Evolutionary conservation across 371 early-diverging fungal species (phyloP).

Genomic region (Dinochytrium kinnereticum): DNA sequence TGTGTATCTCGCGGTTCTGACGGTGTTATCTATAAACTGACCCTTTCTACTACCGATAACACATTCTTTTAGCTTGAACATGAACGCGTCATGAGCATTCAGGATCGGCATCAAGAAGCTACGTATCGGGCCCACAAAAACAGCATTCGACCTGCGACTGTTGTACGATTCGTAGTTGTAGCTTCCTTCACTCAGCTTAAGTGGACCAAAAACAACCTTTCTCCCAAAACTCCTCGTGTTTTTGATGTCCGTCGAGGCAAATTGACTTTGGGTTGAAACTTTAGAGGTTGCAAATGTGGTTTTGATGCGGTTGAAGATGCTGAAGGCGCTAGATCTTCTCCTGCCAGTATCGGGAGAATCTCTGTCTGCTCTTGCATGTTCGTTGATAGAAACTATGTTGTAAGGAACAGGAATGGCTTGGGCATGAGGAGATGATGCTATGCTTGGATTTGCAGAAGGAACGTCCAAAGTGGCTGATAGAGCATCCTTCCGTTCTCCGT

Average conservation of each 20-base stretch:
- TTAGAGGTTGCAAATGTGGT: not conserved
- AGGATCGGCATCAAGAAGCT: not conserved
- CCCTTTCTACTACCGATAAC: constrained; percentile 3
- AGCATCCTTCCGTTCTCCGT: not conserved
- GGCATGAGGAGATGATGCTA: not conserved
- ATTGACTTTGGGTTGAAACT: not conserved
- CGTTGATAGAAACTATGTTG: not conserved
- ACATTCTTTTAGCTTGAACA: not conserved
- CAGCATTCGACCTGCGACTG: constrained; percentile 1
- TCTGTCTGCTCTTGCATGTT: not conserved
- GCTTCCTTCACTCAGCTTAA: not conserved
- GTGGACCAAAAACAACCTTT: not conserved
- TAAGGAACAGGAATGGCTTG: not conserved
- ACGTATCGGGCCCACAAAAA: not conserved
- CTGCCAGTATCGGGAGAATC: no score
- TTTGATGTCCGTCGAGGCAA: not conserved
- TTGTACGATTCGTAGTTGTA: not conserved
- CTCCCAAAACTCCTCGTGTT: not conserved
- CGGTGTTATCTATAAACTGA: constrained; percentile 60
- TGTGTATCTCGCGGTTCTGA: constrained; percentile 86
- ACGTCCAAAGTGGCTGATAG: not conserved
- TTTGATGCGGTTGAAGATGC: not conserved
- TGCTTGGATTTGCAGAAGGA: not conserved
- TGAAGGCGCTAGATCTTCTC: constrained; percentile 3
- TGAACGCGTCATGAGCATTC: not conserved